phyloP scores from a whole-genome alignment of 2,329 filamentous ascomycete genomes.

The Peltaster fructicola region DNA sequence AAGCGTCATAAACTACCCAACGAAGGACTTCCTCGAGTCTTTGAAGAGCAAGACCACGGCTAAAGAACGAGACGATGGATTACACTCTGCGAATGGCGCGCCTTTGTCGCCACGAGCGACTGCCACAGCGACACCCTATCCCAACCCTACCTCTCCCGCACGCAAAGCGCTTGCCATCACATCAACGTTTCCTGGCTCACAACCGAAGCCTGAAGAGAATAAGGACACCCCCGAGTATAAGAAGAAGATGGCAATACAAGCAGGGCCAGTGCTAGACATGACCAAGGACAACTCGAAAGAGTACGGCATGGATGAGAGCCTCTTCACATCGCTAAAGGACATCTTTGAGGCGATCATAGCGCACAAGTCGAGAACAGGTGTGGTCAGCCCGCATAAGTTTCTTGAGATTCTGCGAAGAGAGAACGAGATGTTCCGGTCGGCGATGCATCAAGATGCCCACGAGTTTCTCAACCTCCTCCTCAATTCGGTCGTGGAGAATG shows the following conservation, averaged over 20 bases:
- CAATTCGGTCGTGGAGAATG: constrained; percentile 90
- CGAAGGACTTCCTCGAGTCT: constrained; percentile 49
- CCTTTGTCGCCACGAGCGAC: constrained; percentile 19
- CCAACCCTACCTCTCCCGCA: constrained; percentile 16
- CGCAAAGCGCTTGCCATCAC: constrained; percentile 35
- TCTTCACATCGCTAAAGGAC: constrained; percentile 88
- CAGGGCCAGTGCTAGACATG: constrained; percentile 73
- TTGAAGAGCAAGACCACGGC: constrained; percentile 36
- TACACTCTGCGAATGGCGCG: constrained; percentile 10
- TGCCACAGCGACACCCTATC: constrained; percentile 20
- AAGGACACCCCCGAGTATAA: constrained; percentile 92
- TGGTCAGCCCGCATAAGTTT: constrained; percentile 82
- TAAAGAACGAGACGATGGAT: constrained; percentile 1
- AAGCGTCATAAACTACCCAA: constrained; percentile 81
- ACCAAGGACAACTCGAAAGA: constrained; percentile 59
- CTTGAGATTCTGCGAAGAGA: constrained; percentile 84
- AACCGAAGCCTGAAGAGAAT: constrained; percentile 67
- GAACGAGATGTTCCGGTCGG: constrained; percentile 92
- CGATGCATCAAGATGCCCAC: constrained; percentile 97
- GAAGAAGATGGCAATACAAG: constrained; percentile 84
- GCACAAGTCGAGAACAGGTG: constrained; percentile 65
- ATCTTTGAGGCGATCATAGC: constrained; percentile 84
- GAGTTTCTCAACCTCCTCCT: constrained; percentile 88
- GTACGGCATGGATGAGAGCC: constrained; percentile 86
- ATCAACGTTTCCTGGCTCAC: constrained; percentile 36